phyloP scores from a whole-genome alignment of 2,329 filamentous ascomycete species.

The Achaetomium macrosporum region DNA sequence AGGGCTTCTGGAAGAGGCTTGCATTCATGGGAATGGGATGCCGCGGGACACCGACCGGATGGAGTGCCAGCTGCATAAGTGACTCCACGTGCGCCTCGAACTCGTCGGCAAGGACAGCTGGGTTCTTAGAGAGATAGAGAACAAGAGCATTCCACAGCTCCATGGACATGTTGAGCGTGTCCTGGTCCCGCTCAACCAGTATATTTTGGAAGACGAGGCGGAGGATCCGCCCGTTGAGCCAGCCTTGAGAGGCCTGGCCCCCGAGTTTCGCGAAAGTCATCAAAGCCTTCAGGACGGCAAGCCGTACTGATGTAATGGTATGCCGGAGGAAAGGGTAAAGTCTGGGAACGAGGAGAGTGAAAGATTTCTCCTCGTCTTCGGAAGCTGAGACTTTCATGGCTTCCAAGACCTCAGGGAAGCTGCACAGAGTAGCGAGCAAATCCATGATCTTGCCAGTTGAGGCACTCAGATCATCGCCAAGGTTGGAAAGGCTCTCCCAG shows the following conservation, averaged over 20 bases:
- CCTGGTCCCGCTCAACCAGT: conserved; percentile 82
- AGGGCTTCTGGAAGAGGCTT: conserved; percentile 85
- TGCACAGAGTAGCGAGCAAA: conserved; percentile 87
- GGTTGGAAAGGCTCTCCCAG: conserved; percentile 92
- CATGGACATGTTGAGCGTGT: conserved; percentile 73
- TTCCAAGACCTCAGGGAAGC: conserved; percentile 85
- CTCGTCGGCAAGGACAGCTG: conserved; percentile 62
- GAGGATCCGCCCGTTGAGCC: conserved; percentile 85
- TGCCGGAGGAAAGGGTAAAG: conserved; percentile 95
- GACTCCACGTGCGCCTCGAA: conserved; percentile 70
- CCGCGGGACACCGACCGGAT: conserved; percentile 86
- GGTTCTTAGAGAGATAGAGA: conserved; percentile 58
- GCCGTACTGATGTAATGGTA: conserved; percentile 91
- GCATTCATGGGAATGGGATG: conserved; percentile 91
- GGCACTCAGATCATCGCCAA: conserved; percentile 95
- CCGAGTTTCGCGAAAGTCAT: conserved; percentile 89
- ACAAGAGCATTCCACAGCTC: conserved; percentile 82
- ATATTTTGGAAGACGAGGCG: conserved; percentile 93
- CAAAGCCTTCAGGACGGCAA: conserved; percentile 86
- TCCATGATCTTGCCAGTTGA: conserved; percentile 99
- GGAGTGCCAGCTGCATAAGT: conserved; percentile 78
- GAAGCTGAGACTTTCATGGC: conserved; percentile 90
- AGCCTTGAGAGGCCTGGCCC: conserved; percentile 72
- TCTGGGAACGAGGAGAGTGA: conserved; percentile 84
- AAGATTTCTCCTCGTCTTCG: conserved; percentile 79